Evolutionary conservation across 768 basidiomycete genomes (phyloP).

Genomic region (Naganishia kalamii): DNA sequence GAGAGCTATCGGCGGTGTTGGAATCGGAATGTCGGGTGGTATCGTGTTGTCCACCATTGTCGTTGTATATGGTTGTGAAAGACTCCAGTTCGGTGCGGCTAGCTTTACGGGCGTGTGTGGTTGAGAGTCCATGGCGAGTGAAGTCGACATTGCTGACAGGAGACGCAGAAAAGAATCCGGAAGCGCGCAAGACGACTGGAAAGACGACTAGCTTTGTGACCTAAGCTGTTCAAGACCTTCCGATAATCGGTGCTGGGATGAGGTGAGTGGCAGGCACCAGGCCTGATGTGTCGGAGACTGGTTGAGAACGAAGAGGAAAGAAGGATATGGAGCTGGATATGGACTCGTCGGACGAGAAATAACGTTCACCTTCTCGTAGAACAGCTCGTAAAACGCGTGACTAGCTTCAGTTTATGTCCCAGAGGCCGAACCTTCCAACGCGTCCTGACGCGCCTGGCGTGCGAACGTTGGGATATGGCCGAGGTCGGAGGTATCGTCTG

Average conservation of each 20-base stretch:
- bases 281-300: no score
- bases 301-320: no score
- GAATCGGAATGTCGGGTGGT: neutral
- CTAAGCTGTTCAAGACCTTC: slow-evolving; percentile 6
- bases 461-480: no score
- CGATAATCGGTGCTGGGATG: neutral
- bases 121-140: neutral
- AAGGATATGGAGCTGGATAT: no score
- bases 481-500: no score
- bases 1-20: neutral
- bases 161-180: neutral
- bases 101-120: neutral
- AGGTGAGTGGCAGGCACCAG: neutral
- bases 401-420: no score
- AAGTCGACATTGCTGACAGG: neutral
- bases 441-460: no score
- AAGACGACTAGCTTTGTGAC: slow-evolving; percentile 13
- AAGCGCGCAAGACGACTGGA: neutral
- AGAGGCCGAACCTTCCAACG: no score
- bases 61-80: neutral
- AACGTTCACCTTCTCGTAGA: no score
- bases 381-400: no score
- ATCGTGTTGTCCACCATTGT: neutral
- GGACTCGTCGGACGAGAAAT: no score
- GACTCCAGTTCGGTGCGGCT: neutral